These are phyloP conservation scores for Lachnum nothofagi DNA, from an alignment of 2,329 filamentous ascomycete species.

Conservation along the genomic window DNA sequence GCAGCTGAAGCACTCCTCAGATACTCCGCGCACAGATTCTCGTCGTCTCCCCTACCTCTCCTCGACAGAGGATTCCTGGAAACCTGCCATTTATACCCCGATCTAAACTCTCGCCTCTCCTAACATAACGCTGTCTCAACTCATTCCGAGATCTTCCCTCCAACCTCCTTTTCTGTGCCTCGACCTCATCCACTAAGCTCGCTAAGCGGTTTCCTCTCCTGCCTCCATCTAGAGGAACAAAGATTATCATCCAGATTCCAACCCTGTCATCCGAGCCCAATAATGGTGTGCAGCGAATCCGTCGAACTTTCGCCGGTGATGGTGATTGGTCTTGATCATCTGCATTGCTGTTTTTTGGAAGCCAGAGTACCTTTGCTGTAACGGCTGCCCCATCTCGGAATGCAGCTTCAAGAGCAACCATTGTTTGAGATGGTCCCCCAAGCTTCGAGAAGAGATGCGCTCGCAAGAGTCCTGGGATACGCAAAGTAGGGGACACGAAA, in stretches of 20 bases:
- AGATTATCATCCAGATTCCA: constrained; percentile 71
- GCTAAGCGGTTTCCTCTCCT: neutral
- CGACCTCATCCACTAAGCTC: constrained; percentile 12
- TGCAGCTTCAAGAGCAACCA: constrained; percentile 48
- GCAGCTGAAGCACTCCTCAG: constrained; percentile 8
- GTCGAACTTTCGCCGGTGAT: constrained; percentile 52
- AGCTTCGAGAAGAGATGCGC: constrained; percentile 51
- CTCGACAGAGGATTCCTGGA: neutral
- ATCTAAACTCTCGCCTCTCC: constrained; percentile 5
- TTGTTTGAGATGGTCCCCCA: constrained; percentile 43
- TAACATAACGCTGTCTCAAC: neutral
- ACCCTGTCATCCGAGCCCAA: constrained; percentile 60
- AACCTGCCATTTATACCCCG: constrained; percentile 1
- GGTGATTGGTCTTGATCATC: constrained; percentile 36
- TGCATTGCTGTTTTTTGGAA: constrained; percentile 38
- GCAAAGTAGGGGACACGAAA: constrained; percentile 62
- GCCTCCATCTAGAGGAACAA: constrained; percentile 40
- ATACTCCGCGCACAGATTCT: constrained; percentile 20
- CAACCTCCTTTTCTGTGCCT: constrained; percentile 4
- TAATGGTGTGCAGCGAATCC: constrained; percentile 71
- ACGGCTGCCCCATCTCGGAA: constrained; percentile 63
- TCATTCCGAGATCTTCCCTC: neutral
- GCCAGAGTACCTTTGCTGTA: constrained; percentile 68
- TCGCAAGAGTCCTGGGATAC: constrained; percentile 61
- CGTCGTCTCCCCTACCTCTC: constrained; percentile 5